These are phyloP conservation scores for Bacidia rubella DNA, from an alignment of 495 filamentous ascomycete genomes.

Conservation along the genomic window DNA sequence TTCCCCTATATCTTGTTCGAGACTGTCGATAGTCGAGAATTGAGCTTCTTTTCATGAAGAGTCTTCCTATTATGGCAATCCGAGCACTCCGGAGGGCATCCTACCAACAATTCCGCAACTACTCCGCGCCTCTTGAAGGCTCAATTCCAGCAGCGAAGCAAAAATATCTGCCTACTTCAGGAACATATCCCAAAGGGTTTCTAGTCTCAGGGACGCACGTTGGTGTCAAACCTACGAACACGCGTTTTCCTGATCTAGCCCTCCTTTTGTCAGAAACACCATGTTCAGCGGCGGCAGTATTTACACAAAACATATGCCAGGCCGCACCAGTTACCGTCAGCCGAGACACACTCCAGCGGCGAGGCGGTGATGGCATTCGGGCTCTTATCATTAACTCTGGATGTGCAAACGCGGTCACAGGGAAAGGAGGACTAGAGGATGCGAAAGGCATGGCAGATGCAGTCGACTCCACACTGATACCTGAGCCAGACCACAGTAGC, in stretches of 20 bases:
- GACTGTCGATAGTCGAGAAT: too few relatives aligned
- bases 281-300: constrained; percentile 85
- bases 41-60: too few relatives aligned
- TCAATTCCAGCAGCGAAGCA: constrained; percentile 59
- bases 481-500: constrained; percentile 25
- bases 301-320: constrained; percentile 97
- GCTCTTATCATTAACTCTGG: constrained; percentile 89
- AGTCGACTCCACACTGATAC: constrained; percentile 52
- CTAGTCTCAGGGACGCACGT: constrained; percentile 75
- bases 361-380: constrained; percentile 55
- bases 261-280: constrained; percentile 77
- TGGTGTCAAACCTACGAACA: constrained; percentile 88
- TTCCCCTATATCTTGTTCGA: too few relatives aligned
- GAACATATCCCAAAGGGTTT: constrained; percentile 85
- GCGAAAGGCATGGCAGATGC: constrained; percentile 66
- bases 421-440: constrained; percentile 81
- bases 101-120: not conserved
- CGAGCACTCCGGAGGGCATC: not conserved
- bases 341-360: constrained; percentile 49
- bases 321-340: constrained; percentile 86
- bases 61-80: not conserved
- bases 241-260: constrained; percentile 74
- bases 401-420: constrained; percentile 95
- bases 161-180: constrained; percentile 76
- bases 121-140: constrained; percentile 27